Base-by-base conservation (phyloP, 1,284 basidiomycete genomes). In the Papiliotrema nemorosa region DNA sequence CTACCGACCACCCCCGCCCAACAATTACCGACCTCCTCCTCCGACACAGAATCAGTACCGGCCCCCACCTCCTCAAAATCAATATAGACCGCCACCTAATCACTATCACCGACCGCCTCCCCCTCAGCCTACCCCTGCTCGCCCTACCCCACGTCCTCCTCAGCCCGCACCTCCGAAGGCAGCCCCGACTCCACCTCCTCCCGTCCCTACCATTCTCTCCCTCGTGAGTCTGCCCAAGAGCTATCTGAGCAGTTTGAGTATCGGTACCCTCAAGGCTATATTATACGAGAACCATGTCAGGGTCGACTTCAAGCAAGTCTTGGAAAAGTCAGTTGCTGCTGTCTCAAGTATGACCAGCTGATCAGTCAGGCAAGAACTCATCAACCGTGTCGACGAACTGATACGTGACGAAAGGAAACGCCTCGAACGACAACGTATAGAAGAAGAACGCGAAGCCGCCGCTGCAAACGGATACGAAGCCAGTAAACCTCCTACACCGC, bases 191-290 rank as follows among this genome's bases (percentile, higher is more conserved):
- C 75, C 74, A 39, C 77, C 77, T 14, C 59, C 69, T 14, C 58
- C 75, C 1, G 70, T 77, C 5, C 82, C 83, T 0, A 75, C 79
- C 4, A 77, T 89, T 16, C 82, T 86, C 41, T 78, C 82, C 35
- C 78, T 91, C 3, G 77, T 90, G 2, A 74, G 77, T 0, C 83
- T 88, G 76, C 72, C 80, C 0, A 70, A 77, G 3, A 79, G 79
- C 7, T 77, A 79, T 21, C 72, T 90, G n/a, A 68, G 77, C 1
- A 72, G 78, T 2, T 75, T 90, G 18, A 81, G 83, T 10, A 81
- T 90, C 47, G 77, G 81, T 16, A 77, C 79, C 25, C 78, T 91
- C 46, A 90, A 90, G 67, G 79, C 79, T 4, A 80, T 90, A n/a
- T 72, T 91, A 22, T 87, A 82, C 65, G 81, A 82, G 49, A 75